Evolutionary conservation across 2,329 filamentous ascomycete species (phyloP), one percentile per base, ranked within the genome.

Genomic region (Colletotrichum plurivorum): DNA sequence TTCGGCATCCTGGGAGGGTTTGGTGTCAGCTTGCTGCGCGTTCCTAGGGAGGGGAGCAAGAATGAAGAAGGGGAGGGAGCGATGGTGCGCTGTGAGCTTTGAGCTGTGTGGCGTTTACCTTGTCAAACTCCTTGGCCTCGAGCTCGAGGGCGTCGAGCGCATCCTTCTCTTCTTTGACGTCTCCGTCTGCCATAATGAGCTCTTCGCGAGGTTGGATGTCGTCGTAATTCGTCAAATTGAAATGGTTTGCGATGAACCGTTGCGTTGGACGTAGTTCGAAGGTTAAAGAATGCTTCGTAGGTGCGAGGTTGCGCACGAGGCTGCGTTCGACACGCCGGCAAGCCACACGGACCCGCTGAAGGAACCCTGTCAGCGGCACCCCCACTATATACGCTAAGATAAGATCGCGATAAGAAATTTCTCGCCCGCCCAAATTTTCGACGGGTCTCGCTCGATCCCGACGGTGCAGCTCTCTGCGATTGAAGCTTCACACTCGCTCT

Each of bases 51-150:
- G 41, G 16, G 5, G 2, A n/a, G 13, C 41, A 2, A 10, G 10
- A 36, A 10, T 16, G 13, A 15, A 13, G 13, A 15, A 43, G 41
- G 13, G 41, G 39, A 15, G 2, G 41, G 13, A 43, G 15, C 15
- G 5, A 9, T 1, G 31, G 3, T 9, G 31, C 8, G 31, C 2
- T 36, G 31, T 10, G 10, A 25, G 3, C 22, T 10, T 5, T 10
- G 9, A 36, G 31, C 31, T 43, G 45, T 25, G 20, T 71, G 58
- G 63, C 58, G 63, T 79, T 79, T 76, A 91, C 94, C 87, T 98
- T 98, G 77, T 93, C 92, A 77, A 95, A 97, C 78, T 97, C 95
- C 76, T 95, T 97, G 63, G 92, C 91, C 78, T 97, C 94, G 41
- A 90, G 87, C 76, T 95, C 94, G 49, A 98, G 90, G 70, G 90